Percentiles rank a stretch among this genome's conserved stretches.
Evolutionary conservation across 1,139 yeast genomes (phyloP).

Genomic region (Saccharomyces hybrid): DNA sequence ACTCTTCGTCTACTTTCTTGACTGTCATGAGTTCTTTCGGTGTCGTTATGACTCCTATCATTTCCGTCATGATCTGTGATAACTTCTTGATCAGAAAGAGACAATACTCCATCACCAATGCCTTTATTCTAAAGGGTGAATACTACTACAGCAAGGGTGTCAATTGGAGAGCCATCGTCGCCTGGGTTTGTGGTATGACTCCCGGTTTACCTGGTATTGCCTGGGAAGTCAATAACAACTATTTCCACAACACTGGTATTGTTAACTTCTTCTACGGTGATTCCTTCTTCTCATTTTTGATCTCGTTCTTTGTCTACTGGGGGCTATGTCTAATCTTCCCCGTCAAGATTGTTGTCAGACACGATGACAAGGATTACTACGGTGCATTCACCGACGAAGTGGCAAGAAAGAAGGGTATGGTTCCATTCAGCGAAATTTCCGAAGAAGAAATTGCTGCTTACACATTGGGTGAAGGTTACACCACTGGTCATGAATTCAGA

Average conservation of each 20-base stretch:
- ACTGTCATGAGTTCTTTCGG: conserved; percentile 41
- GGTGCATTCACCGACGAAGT: conserved; percentile 35
- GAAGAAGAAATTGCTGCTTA: conserved; percentile 22
- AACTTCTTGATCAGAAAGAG: conserved; percentile 35
- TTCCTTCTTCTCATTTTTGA: conserved; percentile 37
- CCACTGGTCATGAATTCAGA: conserved; percentile 1
- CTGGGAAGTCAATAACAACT: conserved; percentile 30
- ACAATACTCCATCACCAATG: conserved; percentile 35
- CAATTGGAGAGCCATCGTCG: conserved; percentile 38
- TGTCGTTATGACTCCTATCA: conserved; percentile 40
- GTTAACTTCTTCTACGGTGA: conserved; percentile 38
- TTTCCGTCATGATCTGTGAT: conserved; percentile 38
- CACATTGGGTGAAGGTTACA: conserved; percentile 4
- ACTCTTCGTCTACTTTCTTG: conserved; percentile 38
- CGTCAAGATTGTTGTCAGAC: conserved; percentile 30
- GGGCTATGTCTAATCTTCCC: conserved; percentile 35
- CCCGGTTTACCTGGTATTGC: conserved; percentile 43
- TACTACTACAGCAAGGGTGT: conserved; percentile 37
- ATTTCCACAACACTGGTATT: conserved; percentile 32
- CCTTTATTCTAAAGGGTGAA: conserved; percentile 34
- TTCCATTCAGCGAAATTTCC: conserved; percentile 28
- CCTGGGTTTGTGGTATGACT: conserved; percentile 36
- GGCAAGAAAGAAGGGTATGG: conserved; percentile 32
- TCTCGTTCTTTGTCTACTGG: conserved; percentile 37
- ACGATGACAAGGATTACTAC: conserved; percentile 36